A percentile compares a stretch with the other conserved stretches of the same genome.
These are phyloP conservation scores for Durusdinium trenchii DNA, from an alignment of 73 alveolate species.

Conservation along the genomic window DNA sequence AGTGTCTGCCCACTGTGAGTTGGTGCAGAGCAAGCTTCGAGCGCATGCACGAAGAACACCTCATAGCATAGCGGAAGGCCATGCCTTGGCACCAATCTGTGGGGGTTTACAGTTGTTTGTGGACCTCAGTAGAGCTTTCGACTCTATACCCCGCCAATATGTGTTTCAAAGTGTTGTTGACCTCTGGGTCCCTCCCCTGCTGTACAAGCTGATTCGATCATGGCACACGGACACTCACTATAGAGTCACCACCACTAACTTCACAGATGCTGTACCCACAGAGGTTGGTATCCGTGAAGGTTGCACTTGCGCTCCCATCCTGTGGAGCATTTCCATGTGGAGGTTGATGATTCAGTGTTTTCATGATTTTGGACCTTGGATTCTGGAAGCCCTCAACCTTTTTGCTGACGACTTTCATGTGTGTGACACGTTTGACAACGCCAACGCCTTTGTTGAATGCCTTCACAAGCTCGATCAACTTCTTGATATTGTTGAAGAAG, in stretches of 20 bases:
- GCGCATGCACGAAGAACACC: too few species aligned
- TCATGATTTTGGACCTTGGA: not conserved
- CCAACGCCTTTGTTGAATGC: not conserved
- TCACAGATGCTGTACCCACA: not conserved
- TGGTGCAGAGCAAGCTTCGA: too few species aligned
- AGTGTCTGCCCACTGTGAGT: not conserved
- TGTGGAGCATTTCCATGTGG: too few species aligned
- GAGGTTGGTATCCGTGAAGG: not conserved
- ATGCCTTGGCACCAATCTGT: not conserved
- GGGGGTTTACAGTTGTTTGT: not conserved
- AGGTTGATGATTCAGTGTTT: not conserved
- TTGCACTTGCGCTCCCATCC: not conserved
- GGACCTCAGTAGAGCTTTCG: not conserved
- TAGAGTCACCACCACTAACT: not conserved
- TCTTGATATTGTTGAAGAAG: not conserved
- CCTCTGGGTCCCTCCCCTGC: not conserved
- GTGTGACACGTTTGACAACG: not conserved
- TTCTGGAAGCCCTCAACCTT: not conserved
- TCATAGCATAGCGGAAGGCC: not conserved
- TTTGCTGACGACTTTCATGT: not conserved
- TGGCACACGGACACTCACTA: not conserved
- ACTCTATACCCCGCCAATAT: not conserved
- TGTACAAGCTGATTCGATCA: not conserved
- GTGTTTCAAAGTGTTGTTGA: not conserved
- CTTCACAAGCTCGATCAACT: not conserved